Percentiles rank a stretch among this genome's conserved stretches.
phyloP scores from a whole-genome alignment of 208 protist genomes.

The Naegleria fowleri region DNA sequence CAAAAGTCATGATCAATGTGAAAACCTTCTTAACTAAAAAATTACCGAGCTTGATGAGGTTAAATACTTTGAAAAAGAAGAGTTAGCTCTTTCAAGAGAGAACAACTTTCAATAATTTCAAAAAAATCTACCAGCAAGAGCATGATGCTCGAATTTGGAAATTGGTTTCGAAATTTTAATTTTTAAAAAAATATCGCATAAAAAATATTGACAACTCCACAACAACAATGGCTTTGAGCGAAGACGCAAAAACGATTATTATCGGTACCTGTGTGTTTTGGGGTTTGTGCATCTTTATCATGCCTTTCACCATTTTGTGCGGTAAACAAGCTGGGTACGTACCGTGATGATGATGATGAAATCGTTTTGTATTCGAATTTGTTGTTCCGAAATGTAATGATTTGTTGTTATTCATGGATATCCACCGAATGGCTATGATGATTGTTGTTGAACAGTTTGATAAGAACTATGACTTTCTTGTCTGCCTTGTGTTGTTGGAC shows the following conservation, averaged over 20 bases:
- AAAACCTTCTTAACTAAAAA: no score
- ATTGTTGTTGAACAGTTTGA: background rate
- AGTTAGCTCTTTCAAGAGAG: no score
- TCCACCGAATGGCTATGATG: background rate
- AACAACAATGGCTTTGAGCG: background rate
- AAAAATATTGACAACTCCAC: no score
- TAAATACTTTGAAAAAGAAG: no score
- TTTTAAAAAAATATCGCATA: background rate
- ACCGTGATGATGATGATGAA: no score
- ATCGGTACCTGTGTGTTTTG: constrained; percentile 1
- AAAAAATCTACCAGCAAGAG: no score
- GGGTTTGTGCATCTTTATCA: background rate
- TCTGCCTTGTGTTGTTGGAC: constrained; percentile 4
- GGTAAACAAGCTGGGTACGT: background rate
- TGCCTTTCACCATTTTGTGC: constrained; percentile 3
- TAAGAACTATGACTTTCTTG: background rate
- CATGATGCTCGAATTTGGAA: background rate
- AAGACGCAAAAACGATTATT: background rate
- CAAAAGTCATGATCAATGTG: no score
- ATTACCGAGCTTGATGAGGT: no score
- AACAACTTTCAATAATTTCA: no score
- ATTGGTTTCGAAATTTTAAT: background rate
- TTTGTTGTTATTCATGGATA: background rate
- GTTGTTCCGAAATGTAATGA: background rate
- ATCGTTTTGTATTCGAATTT: no score